Conservation (phyloP, 192 early-diverging fungal species). For the Backusella tuberculispora region DNA sequence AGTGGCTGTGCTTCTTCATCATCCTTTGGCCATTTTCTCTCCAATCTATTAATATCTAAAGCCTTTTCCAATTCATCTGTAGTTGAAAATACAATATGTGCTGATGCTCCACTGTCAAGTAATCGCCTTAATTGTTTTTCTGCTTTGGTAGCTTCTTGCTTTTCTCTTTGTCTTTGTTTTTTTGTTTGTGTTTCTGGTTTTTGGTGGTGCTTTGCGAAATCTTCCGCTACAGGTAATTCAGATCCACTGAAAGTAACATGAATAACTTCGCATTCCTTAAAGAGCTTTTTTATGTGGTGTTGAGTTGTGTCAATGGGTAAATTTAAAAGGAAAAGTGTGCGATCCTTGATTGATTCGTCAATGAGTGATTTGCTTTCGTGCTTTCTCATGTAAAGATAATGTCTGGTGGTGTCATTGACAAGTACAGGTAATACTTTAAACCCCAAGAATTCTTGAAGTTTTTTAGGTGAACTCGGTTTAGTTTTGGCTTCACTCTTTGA, state of each 20-base stretch:
- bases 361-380: conserved; percentile 51
- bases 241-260: conserved; percentile 58
- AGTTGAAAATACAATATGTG: conserved; percentile 73
- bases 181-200: conserved; percentile 22
- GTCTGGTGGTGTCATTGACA: conserved; percentile 39
- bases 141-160: conserved; percentile 31
- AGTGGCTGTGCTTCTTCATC: conserved; percentile 50
- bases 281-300: conserved; percentile 61
- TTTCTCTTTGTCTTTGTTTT: conserved; percentile 14
- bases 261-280: conserved; percentile 59
- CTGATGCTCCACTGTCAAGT: conserved; percentile 57
- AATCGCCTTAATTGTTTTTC: conserved; percentile 44
- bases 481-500: conserved; percentile 5
- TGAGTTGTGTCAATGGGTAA: conserved; percentile 72
- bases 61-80: conserved; percentile 64
- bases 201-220: conserved; percentile 39
- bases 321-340: conserved; percentile 71
- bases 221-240: conserved; percentile 36
- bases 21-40: conserved; percentile 61
- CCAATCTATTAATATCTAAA: conserved; percentile 62
- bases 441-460: conserved; percentile 53
- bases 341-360: conserved; percentile 55
- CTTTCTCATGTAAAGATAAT: conserved; percentile 61
- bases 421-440: conserved; percentile 59
- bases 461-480: not conserved